phyloP scores from a whole-genome alignment of 106 monocot genomes.

The Dioscorea alata region DNA sequence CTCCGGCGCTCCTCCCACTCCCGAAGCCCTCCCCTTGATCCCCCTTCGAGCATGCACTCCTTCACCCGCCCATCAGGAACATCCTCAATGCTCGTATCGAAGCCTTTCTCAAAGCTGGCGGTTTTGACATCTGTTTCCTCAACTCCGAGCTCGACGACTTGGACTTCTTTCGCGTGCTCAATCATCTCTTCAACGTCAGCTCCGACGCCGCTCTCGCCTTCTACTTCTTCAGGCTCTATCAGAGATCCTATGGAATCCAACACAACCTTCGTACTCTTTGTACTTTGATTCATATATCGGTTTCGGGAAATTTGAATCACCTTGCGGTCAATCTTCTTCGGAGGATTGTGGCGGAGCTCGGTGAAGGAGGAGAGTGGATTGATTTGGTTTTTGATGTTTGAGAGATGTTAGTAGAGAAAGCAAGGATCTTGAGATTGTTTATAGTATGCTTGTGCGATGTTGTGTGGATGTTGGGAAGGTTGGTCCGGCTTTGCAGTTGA shows the following conservation, averaged over 20 bases:
- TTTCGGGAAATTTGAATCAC: conserved; percentile 45
- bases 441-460: conserved; percentile 48
- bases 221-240: conserved; percentile 33
- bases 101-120: conserved; percentile 1
- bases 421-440: conserved; percentile 16
- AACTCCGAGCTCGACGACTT: conserved; percentile 8
- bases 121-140: conserved; percentile 6
- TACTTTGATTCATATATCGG: conserved; percentile 39
- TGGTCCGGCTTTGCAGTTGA: conserved; percentile 9
- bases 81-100: conserved; percentile 7
- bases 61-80: conserved; percentile 8
- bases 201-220: conserved; percentile 39
- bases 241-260: conserved; percentile 1
- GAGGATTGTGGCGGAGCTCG: not conserved
- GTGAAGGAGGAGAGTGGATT: not conserved
- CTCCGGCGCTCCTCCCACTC: not conserved
- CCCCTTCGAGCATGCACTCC: conserved; percentile 2
- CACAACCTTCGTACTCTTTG: conserved; percentile 21
- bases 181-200: conserved; percentile 24
- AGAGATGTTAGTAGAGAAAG: conserved; percentile 19
- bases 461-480: conserved; percentile 22
- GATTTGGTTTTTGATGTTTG: conserved; percentile 16
- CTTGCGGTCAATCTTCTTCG: conserved; percentile 24
- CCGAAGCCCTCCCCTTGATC: not conserved
- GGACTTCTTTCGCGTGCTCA: conserved; percentile 10